phyloP scores from a whole-genome alignment of 495 filamentous ascomycete species.

The Xylaria palmicola region DNA sequence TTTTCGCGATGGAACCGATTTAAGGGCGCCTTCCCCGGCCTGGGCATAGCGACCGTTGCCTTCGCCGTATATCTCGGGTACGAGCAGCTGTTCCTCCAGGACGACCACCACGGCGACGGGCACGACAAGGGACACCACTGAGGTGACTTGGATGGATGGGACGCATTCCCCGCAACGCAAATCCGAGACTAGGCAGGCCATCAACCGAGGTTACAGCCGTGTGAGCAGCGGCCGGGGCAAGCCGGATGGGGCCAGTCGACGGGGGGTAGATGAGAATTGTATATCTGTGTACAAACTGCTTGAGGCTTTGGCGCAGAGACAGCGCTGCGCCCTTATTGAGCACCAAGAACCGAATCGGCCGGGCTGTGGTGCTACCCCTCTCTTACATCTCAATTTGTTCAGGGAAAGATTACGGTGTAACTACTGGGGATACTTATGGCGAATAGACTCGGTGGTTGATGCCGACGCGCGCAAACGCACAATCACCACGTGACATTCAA shows the following conservation, averaged over 20 bases:
- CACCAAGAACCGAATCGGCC: neutral
- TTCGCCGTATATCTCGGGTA: slow-evolving; percentile 87
- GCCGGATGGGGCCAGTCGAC: neutral
- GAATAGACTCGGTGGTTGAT: too few species aligned
- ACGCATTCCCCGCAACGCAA: neutral
- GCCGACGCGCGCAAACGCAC: neutral
- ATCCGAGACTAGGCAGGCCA: neutral
- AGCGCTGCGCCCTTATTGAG: neutral
- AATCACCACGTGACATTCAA: neutral
- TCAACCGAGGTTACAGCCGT: too few species aligned
- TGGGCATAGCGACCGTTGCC: slow-evolving; percentile 87
- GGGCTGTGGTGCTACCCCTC: neutral
- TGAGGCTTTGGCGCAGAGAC: neutral
- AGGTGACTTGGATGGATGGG: slow-evolving; percentile 2
- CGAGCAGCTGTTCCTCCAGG: slow-evolving; percentile 81
- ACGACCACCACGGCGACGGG: slow-evolving; percentile 64
- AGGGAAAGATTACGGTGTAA: neutral
- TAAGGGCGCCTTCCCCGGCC: slow-evolving; percentile 77
- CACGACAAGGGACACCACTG: slow-evolving; percentile 44
- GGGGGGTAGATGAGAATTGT: slow-evolving; percentile 5
- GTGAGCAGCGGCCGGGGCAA: too few species aligned
- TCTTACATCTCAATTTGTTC: neutral
- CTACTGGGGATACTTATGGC: neutral
- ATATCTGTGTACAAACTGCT: slow-evolving; percentile 15
- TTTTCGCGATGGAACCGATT: slow-evolving; percentile 90